Evolutionary conservation across 2,329 filamentous ascomycete genomes (phyloP).

Genomic region (Paraphoma sp.): DNA sequence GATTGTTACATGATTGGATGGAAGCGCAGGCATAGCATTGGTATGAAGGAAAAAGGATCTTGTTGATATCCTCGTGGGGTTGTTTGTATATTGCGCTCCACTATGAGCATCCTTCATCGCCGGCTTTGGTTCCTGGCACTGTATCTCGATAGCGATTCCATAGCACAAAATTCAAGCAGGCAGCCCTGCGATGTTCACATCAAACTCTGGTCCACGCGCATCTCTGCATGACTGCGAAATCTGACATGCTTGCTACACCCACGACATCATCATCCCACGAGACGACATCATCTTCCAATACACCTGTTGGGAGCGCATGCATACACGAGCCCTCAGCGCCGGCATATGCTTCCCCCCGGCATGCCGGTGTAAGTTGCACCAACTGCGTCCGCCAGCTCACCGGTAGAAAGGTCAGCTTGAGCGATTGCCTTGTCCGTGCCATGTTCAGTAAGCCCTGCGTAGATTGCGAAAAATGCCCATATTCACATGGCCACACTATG

Average conservation of each 20-base stretch:
- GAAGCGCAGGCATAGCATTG: slow-evolving; percentile 7
- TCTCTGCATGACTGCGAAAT: not conserved
- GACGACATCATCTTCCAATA: slow-evolving; percentile 2
- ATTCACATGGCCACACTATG: slow-evolving; percentile 4
- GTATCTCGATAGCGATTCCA: not conserved
- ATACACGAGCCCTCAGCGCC: not conserved
- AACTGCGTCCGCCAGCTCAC: slow-evolving; percentile 7
- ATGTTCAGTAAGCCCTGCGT: not conserved
- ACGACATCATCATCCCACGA: slow-evolving; percentile 1
- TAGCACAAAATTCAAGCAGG: not conserved
- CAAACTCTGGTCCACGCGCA: not conserved
- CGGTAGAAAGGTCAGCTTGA: slow-evolving; percentile 5
- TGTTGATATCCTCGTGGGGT: slow-evolving; percentile 6
- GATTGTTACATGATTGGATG: slow-evolving; percentile 3
- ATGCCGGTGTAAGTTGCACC: slow-evolving; percentile 1
- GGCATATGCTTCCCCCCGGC: slow-evolving; percentile 2
- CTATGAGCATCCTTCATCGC: not conserved
- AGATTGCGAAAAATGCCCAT: slow-evolving; percentile 3
- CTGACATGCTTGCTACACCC: not conserved
- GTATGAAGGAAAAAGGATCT: slow-evolving; percentile 11
- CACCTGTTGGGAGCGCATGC: slow-evolving; percentile 1
- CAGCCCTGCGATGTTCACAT: slow-evolving; percentile 3
- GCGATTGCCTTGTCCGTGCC: slow-evolving; percentile 1
- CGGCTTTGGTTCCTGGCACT: no score
- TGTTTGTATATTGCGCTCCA: slow-evolving; percentile 13